Base-by-base conservation (phyloP, 306 rosid genomes). In the Medicago ruthenica region DNA sequence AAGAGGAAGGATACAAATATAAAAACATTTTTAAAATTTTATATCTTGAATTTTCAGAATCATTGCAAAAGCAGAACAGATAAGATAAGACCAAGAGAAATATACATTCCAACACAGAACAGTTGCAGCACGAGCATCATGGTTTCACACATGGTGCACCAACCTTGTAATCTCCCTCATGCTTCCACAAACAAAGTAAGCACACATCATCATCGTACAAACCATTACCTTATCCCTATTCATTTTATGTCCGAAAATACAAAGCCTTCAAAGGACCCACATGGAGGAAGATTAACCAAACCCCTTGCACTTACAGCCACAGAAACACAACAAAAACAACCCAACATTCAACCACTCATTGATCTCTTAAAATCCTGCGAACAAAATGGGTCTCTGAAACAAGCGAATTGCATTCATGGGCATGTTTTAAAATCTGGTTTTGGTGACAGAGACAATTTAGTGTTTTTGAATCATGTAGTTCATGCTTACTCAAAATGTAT, bases 401-500 rank as follows among this genome's bases (percentile, higher is more conserved):
- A 42, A 13, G 84, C 83, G 0, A 88, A 85, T 50, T 70, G 79
- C 76, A 77, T 87, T 78, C 96, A 88, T 76, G 96, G 90, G 79
- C 74, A 87, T 36, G 75, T 85, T 36, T 63, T 84, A 50, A 92
- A 89, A 75, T 88, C 80, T 2, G 67, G 73, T 41, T 87, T 86
- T 73, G 48, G 48, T 5, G 88, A 64, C 61, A 74, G 54, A 9
- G 87, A 88, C 63, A 73, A 69, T 61, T 21, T 89, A 73, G 87
- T 88, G 37, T 78, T 87, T 87, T 76, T 85, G 74, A 92, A 92
- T 59, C 93, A 88, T 48, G 73, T 79, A 51, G 58, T 74, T 5
- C 84, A 87, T 13, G 88, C 81, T n/a, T 89, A 89, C 63, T 78
- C 87, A 7, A 92, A 88, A 73, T 88, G 97, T 62, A 71, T 74